Conservation (phyloP, 768 basidiomycete species). For the Calvatia gigantea region DNA sequence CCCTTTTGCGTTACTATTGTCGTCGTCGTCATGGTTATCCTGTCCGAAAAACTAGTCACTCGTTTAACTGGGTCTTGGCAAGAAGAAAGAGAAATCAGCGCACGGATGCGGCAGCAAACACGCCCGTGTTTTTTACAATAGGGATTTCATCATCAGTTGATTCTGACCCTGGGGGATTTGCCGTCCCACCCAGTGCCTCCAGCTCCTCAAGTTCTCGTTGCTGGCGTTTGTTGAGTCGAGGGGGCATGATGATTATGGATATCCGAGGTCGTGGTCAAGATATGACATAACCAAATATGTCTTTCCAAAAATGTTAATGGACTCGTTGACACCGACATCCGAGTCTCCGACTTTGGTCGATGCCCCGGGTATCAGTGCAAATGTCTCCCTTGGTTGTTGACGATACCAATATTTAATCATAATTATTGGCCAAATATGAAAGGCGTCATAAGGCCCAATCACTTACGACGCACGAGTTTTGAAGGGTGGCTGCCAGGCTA, state of each 20-base stretch:
- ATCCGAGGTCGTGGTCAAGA: not conserved
- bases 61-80: not conserved
- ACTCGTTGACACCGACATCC: too few relatives aligned
- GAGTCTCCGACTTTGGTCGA: too few relatives aligned
- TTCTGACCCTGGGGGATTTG: not conserved
- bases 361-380: too few relatives aligned
- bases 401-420: too few relatives aligned
- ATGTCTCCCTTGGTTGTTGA: too few relatives aligned
- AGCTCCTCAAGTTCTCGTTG: conserved; percentile 85
- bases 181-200: conserved; percentile 39
- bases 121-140: not conserved
- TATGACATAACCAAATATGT: not conserved
- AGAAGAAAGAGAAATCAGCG: not conserved
- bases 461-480: too few relatives aligned
- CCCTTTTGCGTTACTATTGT: not conserved
- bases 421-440: too few relatives aligned
- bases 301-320: too few relatives aligned
- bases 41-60: not conserved
- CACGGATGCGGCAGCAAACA: conserved; percentile 2
- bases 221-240: conserved; percentile 79
- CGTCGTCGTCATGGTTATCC: not conserved
- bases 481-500: too few relatives aligned
- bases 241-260: conserved; percentile 53
- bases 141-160: conserved; percentile 37
- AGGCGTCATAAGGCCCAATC: too few relatives aligned